Conservation (phyloP, 2,329 filamentous ascomycete species). For the Karstenula rhodostoma region DNA sequence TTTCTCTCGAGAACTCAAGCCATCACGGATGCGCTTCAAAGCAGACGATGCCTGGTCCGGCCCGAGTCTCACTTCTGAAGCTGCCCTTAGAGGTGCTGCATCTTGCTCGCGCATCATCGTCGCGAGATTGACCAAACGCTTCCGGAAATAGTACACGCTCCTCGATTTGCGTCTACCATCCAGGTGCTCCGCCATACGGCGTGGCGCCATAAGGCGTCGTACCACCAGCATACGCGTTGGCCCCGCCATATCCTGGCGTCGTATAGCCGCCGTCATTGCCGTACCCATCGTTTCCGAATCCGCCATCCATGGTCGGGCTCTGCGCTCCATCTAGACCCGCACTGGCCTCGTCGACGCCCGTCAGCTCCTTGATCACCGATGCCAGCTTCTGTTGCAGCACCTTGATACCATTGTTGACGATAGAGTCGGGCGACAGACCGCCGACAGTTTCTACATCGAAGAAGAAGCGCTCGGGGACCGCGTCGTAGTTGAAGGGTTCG, state of each 20-base stretch:
- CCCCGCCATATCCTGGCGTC: constrained; percentile 66
- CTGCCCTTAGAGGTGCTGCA: too few relatives aligned
- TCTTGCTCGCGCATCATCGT: background rate
- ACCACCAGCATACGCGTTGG: constrained; percentile 66
- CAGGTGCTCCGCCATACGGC: constrained; percentile 60
- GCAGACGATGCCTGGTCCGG: too few relatives aligned
- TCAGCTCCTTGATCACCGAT: constrained; percentile 72
- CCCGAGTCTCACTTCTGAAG: background rate
- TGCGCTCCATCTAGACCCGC: constrained; percentile 69
- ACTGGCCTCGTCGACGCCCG: constrained; percentile 61
- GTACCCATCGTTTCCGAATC: constrained; percentile 66
- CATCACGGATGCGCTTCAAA: background rate
- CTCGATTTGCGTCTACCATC: constrained; percentile 25
- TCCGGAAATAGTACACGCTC: background rate
- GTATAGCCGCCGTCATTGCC: constrained; percentile 72
- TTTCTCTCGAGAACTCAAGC: background rate
- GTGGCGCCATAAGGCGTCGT: constrained; percentile 67
- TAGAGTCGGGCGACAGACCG: constrained; percentile 85
- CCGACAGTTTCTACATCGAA: constrained; percentile 91
- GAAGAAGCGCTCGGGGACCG: constrained; percentile 85
- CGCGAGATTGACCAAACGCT: background rate
- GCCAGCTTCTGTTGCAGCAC: constrained; percentile 92
- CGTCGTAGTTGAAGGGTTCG: constrained; percentile 90
- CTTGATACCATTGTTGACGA: constrained; percentile 87
- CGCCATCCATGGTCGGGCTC: constrained; percentile 65